These are phyloP conservation scores for Auriculariales sp. DNA, from an alignment of 768 basidiomycete genomes.

Conservation along the genomic window DNA sequence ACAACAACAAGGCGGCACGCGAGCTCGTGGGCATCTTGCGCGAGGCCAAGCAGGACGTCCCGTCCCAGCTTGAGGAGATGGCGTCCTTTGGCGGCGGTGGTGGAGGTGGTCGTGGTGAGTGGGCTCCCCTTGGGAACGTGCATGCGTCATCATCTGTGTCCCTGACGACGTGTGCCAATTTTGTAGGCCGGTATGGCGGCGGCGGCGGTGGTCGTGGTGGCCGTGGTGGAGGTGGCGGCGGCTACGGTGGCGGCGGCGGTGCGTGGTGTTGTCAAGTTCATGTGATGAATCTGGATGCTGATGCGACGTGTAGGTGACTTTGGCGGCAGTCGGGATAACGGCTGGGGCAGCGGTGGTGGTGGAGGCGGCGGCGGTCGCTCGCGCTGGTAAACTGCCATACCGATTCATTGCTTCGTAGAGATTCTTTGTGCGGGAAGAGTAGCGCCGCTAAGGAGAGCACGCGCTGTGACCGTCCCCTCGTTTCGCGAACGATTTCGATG, in stretches of 20 bases:
- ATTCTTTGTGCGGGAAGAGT: background rate
- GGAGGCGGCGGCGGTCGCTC: slow-evolving; percentile 10
- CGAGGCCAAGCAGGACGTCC: slow-evolving; percentile 76
- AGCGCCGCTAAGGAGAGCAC: background rate
- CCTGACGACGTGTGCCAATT: background rate
- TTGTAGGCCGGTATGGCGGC: slow-evolving; percentile 43
- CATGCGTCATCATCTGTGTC: background rate
- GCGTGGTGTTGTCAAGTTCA: too few species aligned
- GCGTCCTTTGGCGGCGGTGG: slow-evolving; percentile 73
- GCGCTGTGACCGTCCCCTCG: background rate
- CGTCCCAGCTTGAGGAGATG: slow-evolving; percentile 90
- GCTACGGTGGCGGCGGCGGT: slow-evolving; percentile 27
- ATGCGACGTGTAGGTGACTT: too few species aligned
- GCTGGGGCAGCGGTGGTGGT: slow-evolving; percentile 16
- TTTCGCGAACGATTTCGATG: background rate
- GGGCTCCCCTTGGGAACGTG: background rate
- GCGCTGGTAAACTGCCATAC: background rate
- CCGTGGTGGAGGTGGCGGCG: slow-evolving; percentile 3
- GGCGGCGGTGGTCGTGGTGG: slow-evolving; percentile 22
- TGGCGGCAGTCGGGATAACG: slow-evolving; percentile 28
- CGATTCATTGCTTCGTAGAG: slow-evolving; percentile 1
- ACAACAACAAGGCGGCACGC: slow-evolving; percentile 87
- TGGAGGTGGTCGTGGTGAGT: slow-evolving; percentile 47
- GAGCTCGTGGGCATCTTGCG: slow-evolving; percentile 77
- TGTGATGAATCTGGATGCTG: too few species aligned